Percentiles rank a stretch among this genome's conserved stretches.
These are phyloP conservation scores for Pichia sorboxylosa DNA, from an alignment of 1,139 yeast genomes.

Conservation along the genomic window DNA sequence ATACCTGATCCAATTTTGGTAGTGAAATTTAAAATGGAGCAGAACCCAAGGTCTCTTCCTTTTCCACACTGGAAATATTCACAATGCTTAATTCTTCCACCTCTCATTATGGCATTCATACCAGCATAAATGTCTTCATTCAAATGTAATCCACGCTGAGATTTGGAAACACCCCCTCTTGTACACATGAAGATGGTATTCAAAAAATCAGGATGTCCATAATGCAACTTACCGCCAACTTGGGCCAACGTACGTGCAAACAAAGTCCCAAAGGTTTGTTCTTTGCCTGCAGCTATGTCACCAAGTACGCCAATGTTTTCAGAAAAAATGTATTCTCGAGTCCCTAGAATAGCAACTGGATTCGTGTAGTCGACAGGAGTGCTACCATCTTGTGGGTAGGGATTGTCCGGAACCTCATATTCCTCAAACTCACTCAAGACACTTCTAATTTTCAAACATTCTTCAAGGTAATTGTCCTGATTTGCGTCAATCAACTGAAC, in stretches of 20 bases:
- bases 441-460: conserved; percentile 42
- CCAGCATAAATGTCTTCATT: conserved; percentile 51
- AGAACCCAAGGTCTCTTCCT: conserved; percentile 45
- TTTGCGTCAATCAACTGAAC: conserved; percentile 45
- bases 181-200: conserved; percentile 37
- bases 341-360: conserved; percentile 45
- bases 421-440: conserved; percentile 43
- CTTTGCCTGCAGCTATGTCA: conserved; percentile 48
- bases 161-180: conserved; percentile 45
- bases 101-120: conserved; percentile 39
- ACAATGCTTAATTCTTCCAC: conserved; percentile 46
- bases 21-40: conserved; percentile 41
- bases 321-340: conserved; percentile 43
- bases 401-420: conserved; percentile 25
- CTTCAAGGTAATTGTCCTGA: conserved; percentile 46
- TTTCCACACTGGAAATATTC: conserved; percentile 49
- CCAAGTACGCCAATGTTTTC: conserved; percentile 45
- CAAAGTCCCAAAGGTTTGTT: conserved; percentile 45
- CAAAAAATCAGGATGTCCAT: conserved; percentile 47
- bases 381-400: conserved; percentile 12
- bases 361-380: conserved; percentile 3
- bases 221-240: conserved; percentile 44
- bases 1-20: conserved; percentile 49
- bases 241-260: conserved; percentile 45
- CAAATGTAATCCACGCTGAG: conserved; percentile 42